Evolutionary conservation across 139 green algal genomes (phyloP).

Genomic region (Micractinium sp.): DNA sequence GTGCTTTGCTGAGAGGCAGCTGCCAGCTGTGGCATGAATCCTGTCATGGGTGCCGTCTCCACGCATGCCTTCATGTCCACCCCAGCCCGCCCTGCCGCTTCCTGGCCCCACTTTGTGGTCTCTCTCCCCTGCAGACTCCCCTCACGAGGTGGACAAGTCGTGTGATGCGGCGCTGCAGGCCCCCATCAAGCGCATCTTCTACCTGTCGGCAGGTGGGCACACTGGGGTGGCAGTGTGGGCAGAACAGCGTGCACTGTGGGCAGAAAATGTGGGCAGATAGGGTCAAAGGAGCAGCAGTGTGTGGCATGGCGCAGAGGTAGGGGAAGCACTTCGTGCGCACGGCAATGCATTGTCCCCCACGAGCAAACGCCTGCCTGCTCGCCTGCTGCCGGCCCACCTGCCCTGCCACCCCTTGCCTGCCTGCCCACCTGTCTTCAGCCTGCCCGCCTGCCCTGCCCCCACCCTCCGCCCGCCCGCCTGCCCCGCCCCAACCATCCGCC

Average conservation of each 20-base stretch:
- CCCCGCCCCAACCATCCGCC: no score
- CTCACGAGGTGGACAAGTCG: slow-evolving; percentile 67
- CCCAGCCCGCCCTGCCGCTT: neutral
- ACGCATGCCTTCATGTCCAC: no score
- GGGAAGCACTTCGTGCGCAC: no score
- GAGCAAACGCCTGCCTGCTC: no score
- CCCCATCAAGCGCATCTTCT: slow-evolving; percentile 93
- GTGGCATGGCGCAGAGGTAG: no score
- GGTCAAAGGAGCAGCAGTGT: no score
- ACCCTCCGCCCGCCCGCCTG: no score
- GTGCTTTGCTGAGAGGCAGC: neutral
- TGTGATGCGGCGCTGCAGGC: slow-evolving; percentile 69
- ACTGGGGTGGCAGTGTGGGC: neutral
- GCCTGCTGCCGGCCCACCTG: no score
- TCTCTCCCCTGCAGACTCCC: neutral
- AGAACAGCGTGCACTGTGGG: neutral
- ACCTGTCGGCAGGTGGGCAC: slow-evolving; percentile 86
- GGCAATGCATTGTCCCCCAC: no score
- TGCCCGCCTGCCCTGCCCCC: no score
- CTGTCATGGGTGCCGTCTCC: neutral
- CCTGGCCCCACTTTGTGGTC: neutral
- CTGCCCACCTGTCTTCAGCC: no score
- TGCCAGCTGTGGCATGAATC: neutral
- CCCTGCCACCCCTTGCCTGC: no score
- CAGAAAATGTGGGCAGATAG: neutral